Conservation (phyloP, 1,139 yeast genomes). For the Debaryomyces sp. region DNA sequence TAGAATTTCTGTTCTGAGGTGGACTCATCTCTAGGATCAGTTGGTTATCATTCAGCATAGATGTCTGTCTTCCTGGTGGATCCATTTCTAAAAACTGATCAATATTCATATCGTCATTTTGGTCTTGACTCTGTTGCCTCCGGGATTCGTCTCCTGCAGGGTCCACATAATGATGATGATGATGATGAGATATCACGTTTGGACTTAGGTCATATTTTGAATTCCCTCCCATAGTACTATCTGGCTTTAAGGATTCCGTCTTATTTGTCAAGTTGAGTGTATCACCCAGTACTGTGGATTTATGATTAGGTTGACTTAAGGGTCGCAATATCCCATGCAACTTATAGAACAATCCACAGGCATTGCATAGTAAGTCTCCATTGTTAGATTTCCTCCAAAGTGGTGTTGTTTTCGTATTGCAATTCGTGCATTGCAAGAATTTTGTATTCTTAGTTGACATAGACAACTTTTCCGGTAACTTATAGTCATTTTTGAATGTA, state of each 20-base stretch:
- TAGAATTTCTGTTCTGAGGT: not conserved
- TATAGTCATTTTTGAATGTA: slow-evolving; percentile 32
- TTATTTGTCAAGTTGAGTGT: not conserved
- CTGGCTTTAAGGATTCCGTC: not conserved
- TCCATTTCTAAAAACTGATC: slow-evolving; percentile 16
- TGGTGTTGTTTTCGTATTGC: slow-evolving; percentile 50
- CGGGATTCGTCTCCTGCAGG: not conserved
- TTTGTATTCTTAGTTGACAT: slow-evolving; percentile 18
- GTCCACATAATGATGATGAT: slow-evolving; percentile 1
- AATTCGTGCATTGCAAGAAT: slow-evolving; percentile 44
- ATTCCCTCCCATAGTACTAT: not conserved
- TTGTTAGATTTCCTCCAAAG: slow-evolving; percentile 49
- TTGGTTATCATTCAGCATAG: not conserved
- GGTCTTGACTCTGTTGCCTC: not conserved
- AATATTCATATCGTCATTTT: slow-evolving; percentile 13
- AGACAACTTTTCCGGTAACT: slow-evolving; percentile 8
- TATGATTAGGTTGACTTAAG: slow-evolving; percentile 14
- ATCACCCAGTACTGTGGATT: not conserved
- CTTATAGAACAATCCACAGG: slow-evolving; percentile 51
- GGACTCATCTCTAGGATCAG: not conserved
- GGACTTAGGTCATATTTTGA: slow-evolving; percentile 9
- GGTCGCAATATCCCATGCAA: slow-evolving; percentile 51
- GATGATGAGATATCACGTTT: slow-evolving; percentile 12
- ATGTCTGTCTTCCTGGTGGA: not conserved
- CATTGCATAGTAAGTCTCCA: slow-evolving; percentile 50